Conservation (phyloP, 306 rosid genomes). For the Fagus crenata region DNA sequence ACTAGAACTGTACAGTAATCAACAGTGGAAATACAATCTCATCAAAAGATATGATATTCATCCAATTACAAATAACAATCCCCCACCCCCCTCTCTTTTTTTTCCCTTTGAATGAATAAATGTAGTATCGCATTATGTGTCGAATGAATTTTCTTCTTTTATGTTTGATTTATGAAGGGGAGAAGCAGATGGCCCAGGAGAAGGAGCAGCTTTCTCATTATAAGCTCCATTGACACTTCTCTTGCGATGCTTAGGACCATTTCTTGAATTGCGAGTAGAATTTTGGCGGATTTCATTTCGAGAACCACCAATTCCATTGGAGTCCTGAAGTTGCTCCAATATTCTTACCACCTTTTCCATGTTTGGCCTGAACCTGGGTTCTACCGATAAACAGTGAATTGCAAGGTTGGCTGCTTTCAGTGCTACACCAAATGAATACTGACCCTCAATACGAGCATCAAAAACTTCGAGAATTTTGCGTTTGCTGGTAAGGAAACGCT, state of each 20-base stretch:
- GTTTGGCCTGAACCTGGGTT: constrained; percentile 71
- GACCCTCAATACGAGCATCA: constrained; percentile 81
- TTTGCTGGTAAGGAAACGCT: constrained; percentile 81
- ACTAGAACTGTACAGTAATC: constrained; percentile 50
- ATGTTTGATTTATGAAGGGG: constrained; percentile 22
- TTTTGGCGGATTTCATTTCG: constrained; percentile 28
- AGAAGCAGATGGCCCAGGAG: constrained; percentile 40
- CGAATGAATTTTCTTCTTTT: constrained; percentile 12
- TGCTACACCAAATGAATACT: constrained; percentile 58
- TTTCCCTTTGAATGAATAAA: constrained; percentile 21
- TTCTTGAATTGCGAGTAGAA: constrained; percentile 37
- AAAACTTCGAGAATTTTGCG: constrained; percentile 67
- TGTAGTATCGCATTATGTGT: neutral
- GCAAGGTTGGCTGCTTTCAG: constrained; percentile 67
- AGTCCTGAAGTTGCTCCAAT: constrained; percentile 67
- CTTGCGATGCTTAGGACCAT: constrained; percentile 35
- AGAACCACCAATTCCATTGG: constrained; percentile 33
- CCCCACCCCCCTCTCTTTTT: neutral
- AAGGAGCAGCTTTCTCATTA: constrained; percentile 30
- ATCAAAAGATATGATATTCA: neutral
- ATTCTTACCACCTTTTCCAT: constrained; percentile 72
- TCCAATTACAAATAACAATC: neutral
- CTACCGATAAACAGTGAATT: constrained; percentile 62
- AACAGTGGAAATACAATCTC: constrained; percentile 5
- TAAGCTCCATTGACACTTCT: constrained; percentile 18